Conservation (phyloP, 495 filamentous ascomycete species). For the Glonium stellatum region DNA sequence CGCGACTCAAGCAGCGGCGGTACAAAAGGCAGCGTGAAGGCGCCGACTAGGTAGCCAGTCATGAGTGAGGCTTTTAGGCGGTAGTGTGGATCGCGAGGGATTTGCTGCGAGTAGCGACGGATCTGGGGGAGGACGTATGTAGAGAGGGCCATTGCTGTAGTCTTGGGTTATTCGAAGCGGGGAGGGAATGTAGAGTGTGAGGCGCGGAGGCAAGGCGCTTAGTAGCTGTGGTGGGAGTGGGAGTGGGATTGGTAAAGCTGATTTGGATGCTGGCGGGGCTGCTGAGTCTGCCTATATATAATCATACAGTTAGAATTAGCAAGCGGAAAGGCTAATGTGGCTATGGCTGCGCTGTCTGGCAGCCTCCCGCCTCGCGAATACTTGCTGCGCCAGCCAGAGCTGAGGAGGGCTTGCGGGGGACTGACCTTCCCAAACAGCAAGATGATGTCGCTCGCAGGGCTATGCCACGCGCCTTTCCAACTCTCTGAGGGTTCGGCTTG, state of each 20-base stretch:
- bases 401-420: background rate
- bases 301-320: background rate
- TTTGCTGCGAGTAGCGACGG: constrained; percentile 27
- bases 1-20: constrained; percentile 52
- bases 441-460: background rate
- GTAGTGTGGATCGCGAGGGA: constrained; percentile 27
- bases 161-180: background rate
- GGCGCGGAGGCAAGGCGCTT: too few relatives aligned
- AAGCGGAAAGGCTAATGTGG: background rate
- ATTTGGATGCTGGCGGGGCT: background rate
- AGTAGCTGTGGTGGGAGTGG: background rate
- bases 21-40: constrained; percentile 68
- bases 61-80: constrained; percentile 23
- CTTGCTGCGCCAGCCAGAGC: background rate
- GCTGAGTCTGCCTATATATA: background rate
- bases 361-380: background rate
- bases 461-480: too few relatives aligned
- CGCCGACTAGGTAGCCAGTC: constrained; percentile 25
- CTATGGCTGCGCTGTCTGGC: background rate
- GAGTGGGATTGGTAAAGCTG: background rate
- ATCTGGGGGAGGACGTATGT: constrained; percentile 21
- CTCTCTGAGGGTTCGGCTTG: too few relatives aligned
- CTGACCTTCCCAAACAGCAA: background rate
- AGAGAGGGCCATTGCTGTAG: constrained; percentile 17
- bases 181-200: background rate